Evolutionary conservation across 148 eudicot genomes (phyloP).

Genomic region (Rhododendron mucronatum): DNA sequence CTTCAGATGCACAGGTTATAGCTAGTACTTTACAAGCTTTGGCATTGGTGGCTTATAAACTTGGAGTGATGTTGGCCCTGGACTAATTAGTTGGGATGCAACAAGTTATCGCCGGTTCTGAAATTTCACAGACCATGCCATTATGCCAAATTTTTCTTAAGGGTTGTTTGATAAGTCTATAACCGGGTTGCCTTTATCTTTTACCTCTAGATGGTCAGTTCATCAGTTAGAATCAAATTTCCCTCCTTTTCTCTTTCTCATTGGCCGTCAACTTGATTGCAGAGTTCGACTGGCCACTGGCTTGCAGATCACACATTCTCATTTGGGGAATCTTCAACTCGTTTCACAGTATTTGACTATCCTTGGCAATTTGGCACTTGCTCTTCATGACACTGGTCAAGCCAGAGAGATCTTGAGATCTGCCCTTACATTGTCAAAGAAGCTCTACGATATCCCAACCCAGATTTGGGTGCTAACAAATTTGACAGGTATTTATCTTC

Average conservation of each 20-base stretch:
- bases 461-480: constrained; percentile 91
- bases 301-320: constrained; percentile 75
- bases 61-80: not conserved
- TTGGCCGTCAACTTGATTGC: constrained; percentile 17
- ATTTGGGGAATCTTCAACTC: constrained; percentile 88
- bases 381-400: constrained; percentile 88
- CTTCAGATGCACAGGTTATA: not conserved
- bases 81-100: not conserved
- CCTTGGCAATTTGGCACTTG: constrained; percentile 89
- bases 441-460: constrained; percentile 83
- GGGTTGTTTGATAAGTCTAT: not conserved
- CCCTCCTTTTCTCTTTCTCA: not conserved
- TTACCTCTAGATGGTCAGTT: not conserved
- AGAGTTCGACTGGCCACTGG: constrained; percentile 87
- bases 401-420: constrained; percentile 95
- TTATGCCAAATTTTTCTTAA: not conserved
- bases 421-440: constrained; percentile 89
- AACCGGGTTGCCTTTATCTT: not conserved
- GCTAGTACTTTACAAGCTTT: not conserved
- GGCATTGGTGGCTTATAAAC: not conserved
- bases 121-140: not conserved
- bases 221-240: not conserved
- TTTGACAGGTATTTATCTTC: constrained; percentile 47
- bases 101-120: not conserved
- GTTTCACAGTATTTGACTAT: constrained; percentile 93